phyloP scores from a whole-genome alignment of 2,329 filamentous ascomycete species.

The Talaromyces verruculosus region DNA sequence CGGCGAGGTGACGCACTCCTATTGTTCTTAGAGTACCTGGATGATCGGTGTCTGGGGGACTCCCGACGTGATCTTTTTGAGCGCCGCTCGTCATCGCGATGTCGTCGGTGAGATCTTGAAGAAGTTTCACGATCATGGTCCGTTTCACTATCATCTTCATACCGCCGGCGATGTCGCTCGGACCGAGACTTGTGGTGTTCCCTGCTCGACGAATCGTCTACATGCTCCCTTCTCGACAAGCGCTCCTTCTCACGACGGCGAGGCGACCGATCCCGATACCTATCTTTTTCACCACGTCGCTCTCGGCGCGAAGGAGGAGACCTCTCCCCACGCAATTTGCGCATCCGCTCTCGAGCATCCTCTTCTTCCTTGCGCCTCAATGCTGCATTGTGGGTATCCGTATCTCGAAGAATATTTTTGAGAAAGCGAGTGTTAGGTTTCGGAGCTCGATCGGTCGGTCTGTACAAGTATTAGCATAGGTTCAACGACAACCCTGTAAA shows the following conservation, averaged over 20 bases:
- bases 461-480: slow-evolving; percentile 35
- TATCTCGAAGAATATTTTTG: slow-evolving; percentile 82
- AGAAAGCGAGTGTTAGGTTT: slow-evolving; percentile 93
- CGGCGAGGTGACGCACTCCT: slow-evolving; percentile 23
- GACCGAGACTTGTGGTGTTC: slow-evolving; percentile 28
- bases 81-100: slow-evolving; percentile 12
- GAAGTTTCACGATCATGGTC: slow-evolving; percentile 2
- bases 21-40: slow-evolving; percentile 20
- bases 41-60: slow-evolving; percentile 28
- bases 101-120: slow-evolving; percentile 13
- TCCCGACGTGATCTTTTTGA: slow-evolving; percentile 24
- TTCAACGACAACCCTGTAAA: slow-evolving; percentile 15
- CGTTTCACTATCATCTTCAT: slow-evolving; percentile 20
- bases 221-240: slow-evolving; percentile 32
- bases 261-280: slow-evolving; percentile 20
- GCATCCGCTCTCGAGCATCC: slow-evolving; percentile 71
- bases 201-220: slow-evolving; percentile 22
- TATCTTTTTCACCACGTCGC: slow-evolving; percentile 27
- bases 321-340: slow-evolving; percentile 53
- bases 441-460: slow-evolving; percentile 64
- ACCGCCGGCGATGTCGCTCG: slow-evolving; percentile 21
- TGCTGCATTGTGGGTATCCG: slow-evolving; percentile 83
- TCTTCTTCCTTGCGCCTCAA: slow-evolving; percentile 79
- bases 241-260: slow-evolving; percentile 25
- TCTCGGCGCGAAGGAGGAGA: slow-evolving; percentile 26